These are phyloP conservation scores for Mycena albidolilacea DNA, from an alignment of 768 basidiomycete species.

Conservation along the genomic window DNA sequence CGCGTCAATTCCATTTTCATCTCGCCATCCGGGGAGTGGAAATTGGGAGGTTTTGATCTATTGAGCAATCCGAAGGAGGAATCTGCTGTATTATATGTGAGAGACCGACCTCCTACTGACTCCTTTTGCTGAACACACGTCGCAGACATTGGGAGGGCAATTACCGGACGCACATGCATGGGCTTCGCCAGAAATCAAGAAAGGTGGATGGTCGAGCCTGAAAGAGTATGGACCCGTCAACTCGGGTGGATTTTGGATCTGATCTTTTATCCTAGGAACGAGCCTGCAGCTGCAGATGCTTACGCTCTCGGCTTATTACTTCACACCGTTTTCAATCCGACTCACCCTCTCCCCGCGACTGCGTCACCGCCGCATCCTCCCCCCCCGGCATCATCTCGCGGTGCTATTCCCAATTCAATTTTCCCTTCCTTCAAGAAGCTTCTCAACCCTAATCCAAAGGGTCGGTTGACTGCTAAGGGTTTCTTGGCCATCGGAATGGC, in stretches of 20 bases:
- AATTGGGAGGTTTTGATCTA: constrained; percentile 94
- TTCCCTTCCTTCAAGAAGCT: constrained; percentile 91
- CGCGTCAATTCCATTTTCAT: constrained; percentile 86
- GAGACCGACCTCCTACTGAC: constrained; percentile 46
- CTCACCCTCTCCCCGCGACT: constrained; percentile 78
- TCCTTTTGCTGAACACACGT: constrained; percentile 36
- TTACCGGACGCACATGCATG: constrained; percentile 73
- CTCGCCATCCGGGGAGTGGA: constrained; percentile 96
- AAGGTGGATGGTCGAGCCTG: constrained; percentile 84
- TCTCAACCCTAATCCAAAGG: constrained; percentile 89
- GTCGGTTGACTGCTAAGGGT: constrained; percentile 79
- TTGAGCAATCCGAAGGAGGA: constrained; percentile 89
- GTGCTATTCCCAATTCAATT: constrained; percentile 79
- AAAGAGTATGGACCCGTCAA: constrained; percentile 75
- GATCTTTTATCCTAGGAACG: constrained; percentile 50
- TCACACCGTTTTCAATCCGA: constrained; percentile 90
- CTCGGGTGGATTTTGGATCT: not conserved
- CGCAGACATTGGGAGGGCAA: constrained; percentile 76
- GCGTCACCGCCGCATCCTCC: constrained; percentile 82
- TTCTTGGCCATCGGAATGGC: constrained; percentile 89
- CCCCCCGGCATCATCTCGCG: constrained; percentile 82
- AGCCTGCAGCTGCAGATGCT: constrained; percentile 81
- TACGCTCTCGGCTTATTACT: constrained; percentile 92
- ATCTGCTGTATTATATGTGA: constrained; percentile 83
- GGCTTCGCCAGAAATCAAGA: constrained; percentile 91